phyloP scores from a whole-genome alignment of 2,329 filamentous ascomycete genomes.

The Neurospora crassa region DNA sequence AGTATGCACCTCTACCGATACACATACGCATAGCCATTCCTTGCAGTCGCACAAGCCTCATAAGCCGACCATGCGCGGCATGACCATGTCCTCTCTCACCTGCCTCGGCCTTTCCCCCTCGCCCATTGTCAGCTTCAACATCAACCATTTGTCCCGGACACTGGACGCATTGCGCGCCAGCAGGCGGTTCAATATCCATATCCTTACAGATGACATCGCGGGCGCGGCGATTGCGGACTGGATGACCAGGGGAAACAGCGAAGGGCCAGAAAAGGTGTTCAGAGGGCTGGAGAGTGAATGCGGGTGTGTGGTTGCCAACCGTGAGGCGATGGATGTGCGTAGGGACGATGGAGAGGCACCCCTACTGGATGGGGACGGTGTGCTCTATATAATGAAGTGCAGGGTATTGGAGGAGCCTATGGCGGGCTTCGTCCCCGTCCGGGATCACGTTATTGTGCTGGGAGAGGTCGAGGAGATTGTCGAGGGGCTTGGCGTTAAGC shows the following conservation, averaged over 20 bases:
- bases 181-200: conserved; percentile 43
- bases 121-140: conserved; percentile 47
- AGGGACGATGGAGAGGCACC: conserved; percentile 23
- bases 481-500: conserved; percentile 19
- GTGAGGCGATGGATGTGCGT: not conserved
- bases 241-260: conserved; percentile 40
- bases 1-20: conserved; percentile 41
- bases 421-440: conserved; percentile 34
- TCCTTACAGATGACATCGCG: conserved; percentile 36
- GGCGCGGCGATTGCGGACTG: conserved; percentile 42
- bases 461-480: conserved; percentile 40
- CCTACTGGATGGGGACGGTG: conserved; percentile 38
- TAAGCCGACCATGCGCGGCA: conserved; percentile 31
- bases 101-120: conserved; percentile 42
- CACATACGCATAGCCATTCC: conserved; percentile 5
- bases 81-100: conserved; percentile 53
- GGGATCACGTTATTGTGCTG: conserved; percentile 43
- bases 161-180: conserved; percentile 38
- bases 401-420: conserved; percentile 28
- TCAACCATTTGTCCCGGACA: conserved; percentile 45
- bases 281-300: conserved; percentile 23
- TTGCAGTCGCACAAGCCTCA: conserved; percentile 7
- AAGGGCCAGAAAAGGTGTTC: conserved; percentile 27
- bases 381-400: conserved; percentile 40
- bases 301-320: conserved; percentile 15